Evolutionary conservation across 1,139 yeast species (phyloP).

Genomic region (Geotrichum citri-aurantii): DNA sequence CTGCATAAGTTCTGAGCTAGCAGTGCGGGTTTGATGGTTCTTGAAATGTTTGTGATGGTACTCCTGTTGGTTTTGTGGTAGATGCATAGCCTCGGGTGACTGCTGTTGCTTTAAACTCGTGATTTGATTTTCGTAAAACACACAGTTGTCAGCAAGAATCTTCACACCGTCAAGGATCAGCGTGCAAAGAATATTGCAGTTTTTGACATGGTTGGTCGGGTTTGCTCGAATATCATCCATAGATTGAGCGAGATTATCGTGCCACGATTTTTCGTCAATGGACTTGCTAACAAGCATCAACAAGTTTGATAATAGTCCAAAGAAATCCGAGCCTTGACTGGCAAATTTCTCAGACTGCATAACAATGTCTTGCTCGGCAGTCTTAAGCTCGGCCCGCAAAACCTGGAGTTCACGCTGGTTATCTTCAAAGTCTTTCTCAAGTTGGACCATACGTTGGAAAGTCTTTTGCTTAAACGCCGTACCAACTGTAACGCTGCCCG

Average conservation of each 20-base stretch:
- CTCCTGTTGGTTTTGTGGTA: background rate
- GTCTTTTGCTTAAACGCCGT: constrained; percentile 9
- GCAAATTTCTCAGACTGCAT: constrained; percentile 9
- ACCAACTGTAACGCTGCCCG: background rate
- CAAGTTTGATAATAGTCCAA: constrained; percentile 11
- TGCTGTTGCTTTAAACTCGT: background rate
- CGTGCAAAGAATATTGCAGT: constrained; percentile 6
- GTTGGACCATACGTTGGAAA: constrained; percentile 14
- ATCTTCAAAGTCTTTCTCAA: background rate
- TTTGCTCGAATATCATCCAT: constrained; percentile 7
- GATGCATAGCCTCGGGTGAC: background rate
- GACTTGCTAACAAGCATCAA: background rate
- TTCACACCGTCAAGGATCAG: constrained; percentile 12
- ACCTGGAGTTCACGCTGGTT: constrained; percentile 3
- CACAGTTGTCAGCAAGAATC: constrained; percentile 2
- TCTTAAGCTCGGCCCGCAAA: constrained; percentile 5
- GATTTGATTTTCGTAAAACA: background rate
- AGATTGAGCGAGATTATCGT: constrained; percentile 1
- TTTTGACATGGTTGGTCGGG: constrained; percentile 6
- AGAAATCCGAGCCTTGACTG: constrained; percentile 13
- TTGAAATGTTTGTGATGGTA: background rate
- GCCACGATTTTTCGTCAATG: constrained; percentile 12
- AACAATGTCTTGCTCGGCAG: constrained; percentile 5
- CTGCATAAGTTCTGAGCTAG: constrained; percentile 8
- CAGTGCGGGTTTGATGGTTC: background rate